phyloP scores from a whole-genome alignment of 2,329 filamentous ascomycete genomes.

The Botrytis medusae region DNA sequence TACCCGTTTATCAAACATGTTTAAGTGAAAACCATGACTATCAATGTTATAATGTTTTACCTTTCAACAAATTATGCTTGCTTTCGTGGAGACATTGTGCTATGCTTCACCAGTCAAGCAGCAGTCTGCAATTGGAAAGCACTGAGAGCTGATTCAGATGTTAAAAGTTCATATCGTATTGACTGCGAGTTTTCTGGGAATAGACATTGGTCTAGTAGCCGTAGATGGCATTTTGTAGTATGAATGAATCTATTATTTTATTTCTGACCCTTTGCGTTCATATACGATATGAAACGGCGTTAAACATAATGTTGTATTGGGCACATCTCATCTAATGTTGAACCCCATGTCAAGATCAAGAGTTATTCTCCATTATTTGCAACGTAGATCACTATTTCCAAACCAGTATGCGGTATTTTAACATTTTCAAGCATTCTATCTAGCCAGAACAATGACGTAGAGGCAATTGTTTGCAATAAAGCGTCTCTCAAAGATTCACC shows the following conservation, averaged over 20 bases:
- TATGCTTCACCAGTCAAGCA: neutral
- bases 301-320: neutral
- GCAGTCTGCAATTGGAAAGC: conserved; percentile 9
- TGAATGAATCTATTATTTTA: neutral
- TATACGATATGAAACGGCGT: neutral
- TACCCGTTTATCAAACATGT: conserved; percentile 22
- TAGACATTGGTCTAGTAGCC: neutral
- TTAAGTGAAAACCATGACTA: conserved; percentile 1
- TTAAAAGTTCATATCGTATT: neutral
- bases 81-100: neutral
- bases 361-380: neutral
- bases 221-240: neutral
- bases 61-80: neutral
- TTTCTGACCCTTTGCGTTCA: neutral
- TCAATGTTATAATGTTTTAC: neutral
- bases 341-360: neutral
- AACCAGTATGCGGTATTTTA: too few relatives aligned
- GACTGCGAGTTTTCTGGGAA: too few relatives aligned
- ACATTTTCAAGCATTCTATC: neutral
- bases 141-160: neutral
- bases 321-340: neutral
- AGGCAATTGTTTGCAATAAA: neutral
- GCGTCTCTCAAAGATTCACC: neutral
- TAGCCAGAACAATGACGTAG: neutral
- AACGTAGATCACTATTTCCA: neutral